A percentile compares a stretch with the other conserved stretches of the same genome.
Conservation (phyloP, 768 basidiomycete genomes). For the Dioszegia crocea region DNA sequence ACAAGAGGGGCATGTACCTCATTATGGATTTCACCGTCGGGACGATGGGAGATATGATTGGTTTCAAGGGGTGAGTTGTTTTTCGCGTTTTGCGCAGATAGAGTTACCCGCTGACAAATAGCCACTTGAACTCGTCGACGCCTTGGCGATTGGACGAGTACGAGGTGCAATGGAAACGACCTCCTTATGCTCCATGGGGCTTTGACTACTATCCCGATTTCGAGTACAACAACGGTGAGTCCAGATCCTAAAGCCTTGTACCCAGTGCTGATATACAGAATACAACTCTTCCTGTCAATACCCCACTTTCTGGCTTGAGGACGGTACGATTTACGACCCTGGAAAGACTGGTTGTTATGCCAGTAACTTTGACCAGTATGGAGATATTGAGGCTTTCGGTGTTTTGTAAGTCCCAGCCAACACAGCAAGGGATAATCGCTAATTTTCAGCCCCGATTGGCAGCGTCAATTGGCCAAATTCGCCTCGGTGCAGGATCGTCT, state of each 20-base stretch:
- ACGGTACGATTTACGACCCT: slow-evolving; percentile 61
- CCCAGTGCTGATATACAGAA: slow-evolving; percentile 9
- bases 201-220: slow-evolving; percentile 83
- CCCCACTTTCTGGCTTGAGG: slow-evolving; percentile 75
- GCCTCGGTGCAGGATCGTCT: slow-evolving; percentile 95
- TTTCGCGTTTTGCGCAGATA: too few relatives aligned
- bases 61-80: slow-evolving; percentile 68
- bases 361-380: slow-evolving; percentile 91
- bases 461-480: slow-evolving; percentile 90
- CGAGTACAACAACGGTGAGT: slow-evolving; percentile 58
- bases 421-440: too few relatives aligned
- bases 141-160: slow-evolving; percentile 77
- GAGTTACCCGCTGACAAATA: not conserved
- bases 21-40: slow-evolving; percentile 93
- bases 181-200: slow-evolving; percentile 75
- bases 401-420: slow-evolving; percentile 78
- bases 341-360: slow-evolving; percentile 67
- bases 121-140: slow-evolving; percentile 66
- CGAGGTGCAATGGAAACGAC: slow-evolving; percentile 66
- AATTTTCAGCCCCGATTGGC: slow-evolving; percentile 52
- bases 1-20: slow-evolving; percentile 79
- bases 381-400: slow-evolving; percentile 97
- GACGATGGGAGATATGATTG: slow-evolving; percentile 82
- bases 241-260: not conserved
- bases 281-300: slow-evolving; percentile 71